Percentiles rank a stretch among this genome's conserved stretches.
These are phyloP conservation scores for Candida stauntonica DNA, from an alignment of 805 yeast genomes.

Conservation along the genomic window DNA sequence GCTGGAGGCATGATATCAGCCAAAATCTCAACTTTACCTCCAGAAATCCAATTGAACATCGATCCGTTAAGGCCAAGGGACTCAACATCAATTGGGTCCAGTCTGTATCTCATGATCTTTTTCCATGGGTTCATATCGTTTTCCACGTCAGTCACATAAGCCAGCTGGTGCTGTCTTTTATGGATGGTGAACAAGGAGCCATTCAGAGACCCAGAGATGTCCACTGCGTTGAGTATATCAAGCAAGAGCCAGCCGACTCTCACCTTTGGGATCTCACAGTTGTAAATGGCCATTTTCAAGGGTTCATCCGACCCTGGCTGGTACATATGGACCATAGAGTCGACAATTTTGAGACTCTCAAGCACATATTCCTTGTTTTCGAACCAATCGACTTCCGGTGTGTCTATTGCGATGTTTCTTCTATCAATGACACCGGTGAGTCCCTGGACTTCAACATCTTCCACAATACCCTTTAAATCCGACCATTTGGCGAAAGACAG, in stretches of 20 bases:
- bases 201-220: constrained; percentile 70
- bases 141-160: constrained; percentile 37
- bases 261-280: constrained; percentile 58
- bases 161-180: constrained; percentile 59
- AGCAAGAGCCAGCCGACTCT: constrained; percentile 54
- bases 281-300: constrained; percentile 51
- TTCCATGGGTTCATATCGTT: constrained; percentile 43
- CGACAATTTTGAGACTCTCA: constrained; percentile 43
- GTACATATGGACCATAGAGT: constrained; percentile 42
- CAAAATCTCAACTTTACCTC: constrained; percentile 63
- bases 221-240: constrained; percentile 66
- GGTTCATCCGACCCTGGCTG: constrained; percentile 18
- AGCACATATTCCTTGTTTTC: constrained; percentile 36
- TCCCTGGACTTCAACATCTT: constrained; percentile 75
- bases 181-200: constrained; percentile 75
- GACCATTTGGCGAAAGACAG: constrained; percentile 83
- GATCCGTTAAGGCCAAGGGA: constrained; percentile 30
- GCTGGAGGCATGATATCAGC: constrained; percentile 73
- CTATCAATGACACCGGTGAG: constrained; percentile 81
- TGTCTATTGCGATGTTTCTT: constrained; percentile 28
- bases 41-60: constrained; percentile 63
- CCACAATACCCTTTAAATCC: constrained; percentile 77
- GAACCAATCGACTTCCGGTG: constrained; percentile 29
- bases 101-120: constrained; percentile 42
- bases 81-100: constrained; percentile 36